Evolutionary conservation across 352 stramenopile genomes (phyloP).

Genomic region (Phytophthora palmivora): DNA sequence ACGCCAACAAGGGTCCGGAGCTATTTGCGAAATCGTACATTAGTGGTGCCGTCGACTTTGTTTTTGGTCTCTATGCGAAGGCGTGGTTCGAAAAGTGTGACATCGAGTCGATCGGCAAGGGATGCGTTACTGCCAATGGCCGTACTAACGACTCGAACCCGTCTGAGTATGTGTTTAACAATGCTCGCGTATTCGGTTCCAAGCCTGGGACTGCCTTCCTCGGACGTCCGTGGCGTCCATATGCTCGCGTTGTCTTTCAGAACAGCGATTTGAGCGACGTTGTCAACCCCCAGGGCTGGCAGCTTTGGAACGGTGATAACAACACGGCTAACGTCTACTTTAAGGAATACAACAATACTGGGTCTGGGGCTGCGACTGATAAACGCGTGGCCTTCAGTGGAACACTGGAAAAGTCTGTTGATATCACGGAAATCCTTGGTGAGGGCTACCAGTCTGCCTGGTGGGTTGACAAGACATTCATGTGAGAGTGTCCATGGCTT

Average conservation of each 20-base stretch:
- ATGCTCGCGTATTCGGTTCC: constrained; percentile 19
- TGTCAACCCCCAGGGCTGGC: constrained; percentile 23
- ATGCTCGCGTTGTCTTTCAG: constrained; percentile 28
- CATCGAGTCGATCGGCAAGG: too few relatives aligned
- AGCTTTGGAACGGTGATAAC: constrained; percentile 18
- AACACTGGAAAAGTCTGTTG: constrained; percentile 5
- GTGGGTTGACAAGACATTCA: constrained; percentile 21
- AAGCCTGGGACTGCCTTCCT: too few relatives aligned
- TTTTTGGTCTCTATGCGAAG: too few relatives aligned
- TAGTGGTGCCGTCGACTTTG: too few relatives aligned
- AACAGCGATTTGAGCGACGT: constrained; percentile 26
- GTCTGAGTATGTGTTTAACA: constrained; percentile 33
- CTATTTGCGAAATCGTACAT: too few relatives aligned
- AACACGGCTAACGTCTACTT: constrained; percentile 24
- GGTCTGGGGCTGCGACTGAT: constrained; percentile 15
- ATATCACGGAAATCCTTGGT: constrained; percentile 27
- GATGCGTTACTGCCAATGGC: constrained; percentile 23
- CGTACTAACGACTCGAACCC: constrained; percentile 21
- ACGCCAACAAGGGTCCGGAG: too few relatives aligned
- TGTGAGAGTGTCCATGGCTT: too few relatives aligned
- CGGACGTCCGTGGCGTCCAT: constrained; percentile 22
- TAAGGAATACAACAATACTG: too few relatives aligned
- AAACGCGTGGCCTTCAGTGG: constrained; percentile 25
- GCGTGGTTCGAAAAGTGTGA: too few relatives aligned
- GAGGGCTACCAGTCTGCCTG: too few relatives aligned